Conservation (phyloP, 345 rosid species). For the Brassica incana region DNA sequence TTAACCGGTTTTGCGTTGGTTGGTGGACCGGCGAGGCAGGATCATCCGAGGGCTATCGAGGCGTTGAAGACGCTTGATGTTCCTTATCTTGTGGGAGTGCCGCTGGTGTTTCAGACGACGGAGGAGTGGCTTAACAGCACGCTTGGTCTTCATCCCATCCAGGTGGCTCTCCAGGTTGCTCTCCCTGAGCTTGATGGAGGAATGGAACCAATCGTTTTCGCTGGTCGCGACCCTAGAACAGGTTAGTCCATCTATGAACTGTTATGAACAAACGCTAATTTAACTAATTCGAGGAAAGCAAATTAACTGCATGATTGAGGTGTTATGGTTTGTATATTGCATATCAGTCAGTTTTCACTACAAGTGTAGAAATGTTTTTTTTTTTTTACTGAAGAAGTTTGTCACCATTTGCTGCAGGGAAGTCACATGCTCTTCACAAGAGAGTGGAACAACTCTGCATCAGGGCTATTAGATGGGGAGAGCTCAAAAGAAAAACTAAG, state of each 20-base stretch:
- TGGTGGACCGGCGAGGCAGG: constrained; percentile 99
- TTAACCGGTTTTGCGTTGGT: constrained; percentile 97
- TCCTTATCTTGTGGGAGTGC: constrained; percentile 91
- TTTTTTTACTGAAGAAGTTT: background rate
- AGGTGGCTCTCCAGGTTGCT: constrained; percentile 98
- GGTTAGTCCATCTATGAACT: constrained; percentile 45
- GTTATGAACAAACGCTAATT: background rate
- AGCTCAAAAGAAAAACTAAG: constrained; percentile 87
- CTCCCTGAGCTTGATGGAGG: constrained; percentile 99
- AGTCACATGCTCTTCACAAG: constrained; percentile 98
- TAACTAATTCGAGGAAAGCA: no score
- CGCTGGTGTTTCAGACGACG: constrained; percentile 95
- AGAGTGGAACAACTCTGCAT: constrained; percentile 99
- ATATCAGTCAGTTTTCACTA: background rate
- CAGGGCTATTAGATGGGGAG: constrained; percentile 93
- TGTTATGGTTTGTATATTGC: background rate
- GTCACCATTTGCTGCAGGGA: constrained; percentile 55
- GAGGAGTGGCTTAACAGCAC: constrained; percentile 98
- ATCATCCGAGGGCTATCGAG: constrained; percentile 93
- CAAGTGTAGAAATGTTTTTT: constrained; percentile 20
- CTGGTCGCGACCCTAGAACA: constrained; percentile 97
- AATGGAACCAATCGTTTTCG: constrained; percentile 96
- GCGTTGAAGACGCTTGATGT: constrained; percentile 89
- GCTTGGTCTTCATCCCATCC: constrained; percentile 93
- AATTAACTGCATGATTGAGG: no score